A percentile compares a stretch with the other conserved stretches of the same genome.
These are phyloP conservation scores for Pholiota microspora DNA, from an alignment of 768 basidiomycete species.

Conservation along the genomic window DNA sequence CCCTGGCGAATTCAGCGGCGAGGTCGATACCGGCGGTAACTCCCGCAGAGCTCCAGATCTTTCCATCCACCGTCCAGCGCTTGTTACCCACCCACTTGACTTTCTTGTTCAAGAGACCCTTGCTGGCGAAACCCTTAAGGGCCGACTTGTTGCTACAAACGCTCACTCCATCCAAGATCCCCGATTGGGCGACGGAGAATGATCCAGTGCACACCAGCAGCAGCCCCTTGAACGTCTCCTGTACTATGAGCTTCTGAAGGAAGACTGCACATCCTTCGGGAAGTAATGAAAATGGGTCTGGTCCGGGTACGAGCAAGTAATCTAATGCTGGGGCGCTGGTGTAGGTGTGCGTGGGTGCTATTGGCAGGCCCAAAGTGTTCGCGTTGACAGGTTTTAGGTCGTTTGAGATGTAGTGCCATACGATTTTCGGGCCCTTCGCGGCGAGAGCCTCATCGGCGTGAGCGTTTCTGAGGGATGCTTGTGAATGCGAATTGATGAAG, in stretches of 20 bases:
- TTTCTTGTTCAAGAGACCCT: slow-evolving; percentile 16
- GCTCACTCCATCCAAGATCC: slow-evolving; percentile 23
- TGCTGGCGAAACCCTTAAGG: slow-evolving; percentile 9
- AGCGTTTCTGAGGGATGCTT: neutral
- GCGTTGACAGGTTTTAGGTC: slow-evolving; percentile 12
- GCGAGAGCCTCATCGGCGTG: slow-evolving; percentile 3
- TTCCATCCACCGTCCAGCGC: slow-evolving; percentile 26
- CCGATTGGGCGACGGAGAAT: slow-evolving; percentile 19
- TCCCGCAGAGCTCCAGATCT: slow-evolving; percentile 27
- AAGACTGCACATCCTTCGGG: slow-evolving; percentile 16
- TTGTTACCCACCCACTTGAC: slow-evolving; percentile 29
- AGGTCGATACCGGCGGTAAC: slow-evolving; percentile 27
- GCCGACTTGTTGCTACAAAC: slow-evolving; percentile 24
- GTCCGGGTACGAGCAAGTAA: slow-evolving; percentile 25
- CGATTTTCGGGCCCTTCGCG: slow-evolving; percentile 19
- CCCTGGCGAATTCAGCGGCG: slow-evolving; percentile 24
- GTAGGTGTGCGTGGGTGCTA: too few species aligned
- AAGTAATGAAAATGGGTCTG: slow-evolving; percentile 12
- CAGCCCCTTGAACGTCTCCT: slow-evolving; percentile 20
- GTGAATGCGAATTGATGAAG: slow-evolving; percentile 22
- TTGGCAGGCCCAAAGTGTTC: slow-evolving; percentile 12
- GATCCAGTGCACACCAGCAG: slow-evolving; percentile 26
- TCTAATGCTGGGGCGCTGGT: slow-evolving; percentile 17
- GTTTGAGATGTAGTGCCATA: slow-evolving; percentile 24
- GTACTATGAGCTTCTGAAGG: slow-evolving; percentile 14